Evolutionary conservation across 2,329 filamentous ascomycete species (phyloP).

Genomic region (Microdochium trichocladiopsis): DNA sequence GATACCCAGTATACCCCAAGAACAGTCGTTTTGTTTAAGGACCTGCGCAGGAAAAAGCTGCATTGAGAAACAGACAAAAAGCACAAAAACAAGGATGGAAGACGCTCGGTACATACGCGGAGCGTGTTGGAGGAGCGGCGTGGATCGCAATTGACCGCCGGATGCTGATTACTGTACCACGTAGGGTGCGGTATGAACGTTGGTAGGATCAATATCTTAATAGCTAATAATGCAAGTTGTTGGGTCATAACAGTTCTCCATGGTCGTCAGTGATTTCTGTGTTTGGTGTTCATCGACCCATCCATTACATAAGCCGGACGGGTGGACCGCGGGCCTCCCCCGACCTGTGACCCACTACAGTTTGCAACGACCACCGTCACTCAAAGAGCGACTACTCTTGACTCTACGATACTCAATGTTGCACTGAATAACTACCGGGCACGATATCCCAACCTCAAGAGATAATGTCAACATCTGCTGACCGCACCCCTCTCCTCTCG

Average conservation of each 20-base stretch:
- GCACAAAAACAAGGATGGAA: background rate
- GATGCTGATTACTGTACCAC: conserved; percentile 10
- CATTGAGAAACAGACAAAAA: conserved; percentile 7
- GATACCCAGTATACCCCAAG: conserved; percentile 29
- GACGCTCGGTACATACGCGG: background rate
- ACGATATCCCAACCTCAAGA: too few relatives aligned
- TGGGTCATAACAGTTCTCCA: background rate
- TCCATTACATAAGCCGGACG: too few relatives aligned
- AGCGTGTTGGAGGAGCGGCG: conserved; percentile 1
- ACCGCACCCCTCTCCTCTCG: background rate
- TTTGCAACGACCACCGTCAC: too few relatives aligned
- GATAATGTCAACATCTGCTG: too few relatives aligned
- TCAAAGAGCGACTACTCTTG: too few relatives aligned
- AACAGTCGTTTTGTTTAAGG: conserved; percentile 22
- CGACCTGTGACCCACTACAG: too few relatives aligned
- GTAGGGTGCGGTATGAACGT: conserved; percentile 12
- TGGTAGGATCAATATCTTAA: conserved; percentile 20
- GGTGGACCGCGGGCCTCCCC: too few relatives aligned
- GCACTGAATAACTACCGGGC: too few relatives aligned
- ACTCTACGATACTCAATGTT: too few relatives aligned
- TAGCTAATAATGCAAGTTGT: conserved; percentile 18
- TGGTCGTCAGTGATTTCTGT: background rate
- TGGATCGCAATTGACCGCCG: conserved; percentile 11
- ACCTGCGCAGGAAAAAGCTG: conserved; percentile 15
- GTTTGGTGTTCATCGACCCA: background rate